Conservation (phyloP, 257 asterid species). For the Asclepias syriaca region DNA sequence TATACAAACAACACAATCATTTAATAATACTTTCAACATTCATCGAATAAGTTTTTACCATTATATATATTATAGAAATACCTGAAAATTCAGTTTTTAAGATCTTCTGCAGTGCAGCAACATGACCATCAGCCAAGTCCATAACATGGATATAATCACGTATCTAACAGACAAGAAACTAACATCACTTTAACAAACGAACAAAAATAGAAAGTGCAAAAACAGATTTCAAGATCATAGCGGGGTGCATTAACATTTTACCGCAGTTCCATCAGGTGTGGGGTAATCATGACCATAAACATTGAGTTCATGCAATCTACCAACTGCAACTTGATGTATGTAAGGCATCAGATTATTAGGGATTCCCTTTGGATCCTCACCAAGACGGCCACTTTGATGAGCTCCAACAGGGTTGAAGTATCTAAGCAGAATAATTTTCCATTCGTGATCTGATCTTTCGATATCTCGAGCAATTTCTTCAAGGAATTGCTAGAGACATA, state of each 20-base stretch:
- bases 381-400: conserved; percentile 83
- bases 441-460: conserved; percentile 58
- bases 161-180: conserved; percentile 41
- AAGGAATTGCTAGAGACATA: conserved; percentile 52
- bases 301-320: conserved; percentile 75
- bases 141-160: conserved; percentile 96
- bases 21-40: neutral
- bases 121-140: conserved; percentile 98
- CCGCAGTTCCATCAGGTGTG: conserved; percentile 93
- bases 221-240: neutral
- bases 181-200: neutral
- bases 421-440: conserved; percentile 82
- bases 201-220: neutral
- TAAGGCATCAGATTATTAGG: conserved; percentile 99
- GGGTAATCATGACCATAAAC: conserved; percentile 93
- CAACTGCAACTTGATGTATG: conserved; percentile 92
- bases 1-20: neutral
- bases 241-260: conserved; percentile 21
- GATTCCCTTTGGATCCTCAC: conserved; percentile 94
- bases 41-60: neutral
- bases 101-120: conserved; percentile 78
- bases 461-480: conserved; percentile 91
- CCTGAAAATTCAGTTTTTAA: conserved; percentile 56
- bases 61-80: neutral
- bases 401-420: conserved; percentile 97